A percentile compares a stretch with the other conserved stretches of the same genome.
These are phyloP conservation scores for Litchi chinensis DNA, from an alignment of 345 rosid genomes.

Conservation along the genomic window DNA sequence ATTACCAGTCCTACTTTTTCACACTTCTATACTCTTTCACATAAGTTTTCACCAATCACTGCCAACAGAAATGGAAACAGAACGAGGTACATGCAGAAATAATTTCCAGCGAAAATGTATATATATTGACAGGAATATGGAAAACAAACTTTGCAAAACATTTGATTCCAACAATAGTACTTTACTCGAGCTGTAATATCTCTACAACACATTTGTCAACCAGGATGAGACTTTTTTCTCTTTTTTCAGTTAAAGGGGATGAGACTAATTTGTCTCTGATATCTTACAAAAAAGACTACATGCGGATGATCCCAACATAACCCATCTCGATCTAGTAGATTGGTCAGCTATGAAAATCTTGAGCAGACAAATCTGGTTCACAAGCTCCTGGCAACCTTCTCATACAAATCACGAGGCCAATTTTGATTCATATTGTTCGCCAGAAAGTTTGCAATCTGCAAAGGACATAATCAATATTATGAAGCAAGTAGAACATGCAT, in stretches of 20 bases:
- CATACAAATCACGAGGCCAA: slow-evolving; percentile 91
- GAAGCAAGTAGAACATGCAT: not conserved
- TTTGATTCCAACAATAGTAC: not conserved
- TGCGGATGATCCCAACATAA: not conserved
- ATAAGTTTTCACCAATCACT: too few relatives aligned
- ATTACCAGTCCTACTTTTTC: too few relatives aligned
- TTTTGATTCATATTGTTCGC: slow-evolving; percentile 80
- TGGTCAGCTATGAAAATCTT: not conserved
- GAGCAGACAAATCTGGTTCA: slow-evolving; percentile 35
- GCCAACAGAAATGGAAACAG: too few relatives aligned
- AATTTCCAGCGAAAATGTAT: too few relatives aligned
- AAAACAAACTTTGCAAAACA: not conserved
- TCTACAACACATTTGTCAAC: not conserved
- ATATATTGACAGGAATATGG: too few relatives aligned
- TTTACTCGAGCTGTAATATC: not conserved
- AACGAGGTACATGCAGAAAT: too few relatives aligned
- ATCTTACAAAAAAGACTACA: not conserved
- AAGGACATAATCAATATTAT: slow-evolving; percentile 9
- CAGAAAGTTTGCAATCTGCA: slow-evolving; percentile 85
- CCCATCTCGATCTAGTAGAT: not conserved
- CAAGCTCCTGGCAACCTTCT: slow-evolving; percentile 77
- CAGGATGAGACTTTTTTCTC: not conserved
- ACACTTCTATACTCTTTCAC: too few relatives aligned
- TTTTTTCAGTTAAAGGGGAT: too few relatives aligned
- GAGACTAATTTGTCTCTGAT: not conserved